Base-by-base conservation (phyloP, 2,329 filamentous ascomycete genomes). In the Cladosporium velox region DNA sequence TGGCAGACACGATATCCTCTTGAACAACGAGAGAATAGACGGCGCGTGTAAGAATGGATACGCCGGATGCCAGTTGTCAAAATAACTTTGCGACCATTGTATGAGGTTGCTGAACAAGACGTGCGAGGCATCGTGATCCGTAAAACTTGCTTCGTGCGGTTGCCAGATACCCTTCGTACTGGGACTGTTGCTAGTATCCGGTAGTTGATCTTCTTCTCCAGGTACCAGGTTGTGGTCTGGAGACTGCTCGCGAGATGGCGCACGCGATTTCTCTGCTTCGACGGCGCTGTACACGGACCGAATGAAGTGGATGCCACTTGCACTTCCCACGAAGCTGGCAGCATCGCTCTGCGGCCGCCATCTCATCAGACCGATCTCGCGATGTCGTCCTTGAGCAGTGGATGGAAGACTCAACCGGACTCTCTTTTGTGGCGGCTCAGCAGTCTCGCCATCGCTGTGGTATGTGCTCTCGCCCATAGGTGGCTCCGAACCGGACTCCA, bases 251-350 rank as follows among this genome's bases (percentile, higher is more conserved):
- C 38, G 63, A 32, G 63, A 65, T 24, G 63, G 55, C n/a, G 63
- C 63, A 49, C 63, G 41, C 38, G 63, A 65, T 15, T 65, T 65
- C 41, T 60, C 63, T 7, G 63, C 63, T 54, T 65, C 74, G 34
- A 87, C 78, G 0, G 83, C 80, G 35, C 81, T 75, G 51, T 86
- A 85, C 1, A 87, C 85, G 24, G 82, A 82, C 6, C 84, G 81
- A 38, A 87, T 84, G 70, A 87, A 87, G 70, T 86, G 81, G n/a
- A 87, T 86, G 1, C 85, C 85, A 67, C 85, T 86, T 18, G 83
- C 83, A 60, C 84, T 86, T 4, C 85, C 85, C 4, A 87, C 80
- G 65, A 87, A 87, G 0, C 82, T 84, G 15, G 84, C 81, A 3
- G 81, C 81, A 26, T 79, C 82, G 34, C 80, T 77, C 32, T 79